Conservation (phyloP, 306 rosid species). For the Vigna mungo region DNA sequence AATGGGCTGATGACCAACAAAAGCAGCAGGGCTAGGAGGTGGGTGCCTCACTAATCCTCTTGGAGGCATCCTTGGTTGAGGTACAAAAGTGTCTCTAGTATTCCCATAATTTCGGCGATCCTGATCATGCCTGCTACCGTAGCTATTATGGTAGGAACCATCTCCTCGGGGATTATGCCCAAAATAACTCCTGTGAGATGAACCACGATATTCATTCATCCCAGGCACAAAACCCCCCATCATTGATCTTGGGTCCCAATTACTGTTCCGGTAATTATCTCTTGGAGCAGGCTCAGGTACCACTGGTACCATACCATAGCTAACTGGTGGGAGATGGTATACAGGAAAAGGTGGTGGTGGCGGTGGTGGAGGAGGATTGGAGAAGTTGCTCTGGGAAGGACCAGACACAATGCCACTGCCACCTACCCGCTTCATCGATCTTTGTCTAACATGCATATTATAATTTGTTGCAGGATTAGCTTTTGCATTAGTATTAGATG, state of each 20-base stretch:
- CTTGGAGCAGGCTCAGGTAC: constrained; percentile 63
- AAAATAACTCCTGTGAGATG: constrained; percentile 68
- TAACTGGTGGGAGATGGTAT: constrained; percentile 52
- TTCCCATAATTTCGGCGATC: constrained; percentile 65
- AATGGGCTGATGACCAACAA: constrained; percentile 52
- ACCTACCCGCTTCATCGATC: constrained; percentile 59
- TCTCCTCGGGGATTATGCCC: constrained; percentile 63
- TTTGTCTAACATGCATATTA: constrained; percentile 58
- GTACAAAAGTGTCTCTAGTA: constrained; percentile 60
- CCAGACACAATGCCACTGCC: constrained; percentile 56
- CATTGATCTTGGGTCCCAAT: constrained; percentile 64
- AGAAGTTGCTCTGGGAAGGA: constrained; percentile 51
- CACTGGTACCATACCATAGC: constrained; percentile 55
- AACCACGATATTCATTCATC: constrained; percentile 52
- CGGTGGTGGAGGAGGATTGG: constrained; percentile 64
- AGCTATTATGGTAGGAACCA: constrained; percentile 61
- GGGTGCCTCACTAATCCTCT: constrained; percentile 69
- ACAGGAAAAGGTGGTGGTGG: constrained; percentile 71
- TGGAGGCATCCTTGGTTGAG: constrained; percentile 64
- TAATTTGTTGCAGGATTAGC: constrained; percentile 54
- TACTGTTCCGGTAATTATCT: constrained; percentile 58
- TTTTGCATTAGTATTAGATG: constrained; percentile 51
- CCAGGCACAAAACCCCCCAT: constrained; percentile 55
- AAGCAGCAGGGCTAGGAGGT: constrained; percentile 58
- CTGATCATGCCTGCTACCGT: constrained; percentile 67